Evolutionary conservation across 257 asterid genomes (phyloP).

Genomic region (Fraxinus anomala): DNA sequence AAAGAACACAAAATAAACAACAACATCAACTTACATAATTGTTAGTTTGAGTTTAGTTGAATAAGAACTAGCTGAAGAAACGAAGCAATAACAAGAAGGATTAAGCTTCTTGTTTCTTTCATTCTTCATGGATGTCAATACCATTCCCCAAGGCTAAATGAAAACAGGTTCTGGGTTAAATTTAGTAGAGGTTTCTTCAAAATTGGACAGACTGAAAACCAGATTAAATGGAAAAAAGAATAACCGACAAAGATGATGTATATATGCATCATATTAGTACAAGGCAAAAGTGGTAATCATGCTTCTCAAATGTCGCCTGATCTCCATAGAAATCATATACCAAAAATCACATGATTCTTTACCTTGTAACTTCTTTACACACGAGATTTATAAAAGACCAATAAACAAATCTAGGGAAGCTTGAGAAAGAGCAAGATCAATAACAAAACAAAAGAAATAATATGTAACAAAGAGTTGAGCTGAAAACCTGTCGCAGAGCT

Average conservation of each 20-base stretch:
- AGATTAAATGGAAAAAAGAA: neutral
- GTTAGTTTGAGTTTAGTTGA: neutral
- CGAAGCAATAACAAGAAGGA: neutral
- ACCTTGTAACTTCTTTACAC: constrained; percentile 10
- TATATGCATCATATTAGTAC: neutral
- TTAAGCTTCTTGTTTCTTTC: neutral
- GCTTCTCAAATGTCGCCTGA: neutral
- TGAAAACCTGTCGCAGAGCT: constrained; percentile 85
- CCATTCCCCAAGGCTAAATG: neutral
- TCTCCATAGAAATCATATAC: neutral
- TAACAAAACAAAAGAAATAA: neutral
- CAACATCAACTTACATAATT: neutral
- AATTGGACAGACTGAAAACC: neutral
- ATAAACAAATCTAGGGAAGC: neutral
- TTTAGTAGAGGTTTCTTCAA: neutral
- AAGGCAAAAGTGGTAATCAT: neutral
- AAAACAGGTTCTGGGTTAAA: neutral
- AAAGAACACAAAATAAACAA: neutral
- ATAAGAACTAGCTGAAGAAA: neutral
- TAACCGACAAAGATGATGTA: neutral
- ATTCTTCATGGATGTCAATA: neutral
- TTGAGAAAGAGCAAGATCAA: constrained; percentile 6
- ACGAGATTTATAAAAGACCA: neutral
- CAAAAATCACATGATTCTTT: neutral
- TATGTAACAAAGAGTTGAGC: constrained; percentile 10